Conservation (phyloP, 164 flowering plant genomes). For the Warburgia ugandensis region DNA sequence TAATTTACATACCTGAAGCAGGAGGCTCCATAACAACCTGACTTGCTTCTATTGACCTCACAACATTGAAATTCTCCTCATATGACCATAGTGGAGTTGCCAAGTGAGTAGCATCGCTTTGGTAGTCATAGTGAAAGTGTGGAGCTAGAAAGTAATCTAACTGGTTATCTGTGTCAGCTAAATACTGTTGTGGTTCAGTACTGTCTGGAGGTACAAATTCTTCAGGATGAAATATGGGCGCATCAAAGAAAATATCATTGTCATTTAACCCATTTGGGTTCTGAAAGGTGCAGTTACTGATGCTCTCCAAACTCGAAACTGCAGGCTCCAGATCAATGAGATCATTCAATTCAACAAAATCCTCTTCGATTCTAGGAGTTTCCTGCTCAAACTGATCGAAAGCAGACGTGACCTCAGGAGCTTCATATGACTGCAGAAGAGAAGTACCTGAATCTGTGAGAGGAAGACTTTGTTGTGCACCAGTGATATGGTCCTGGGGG, state of each 20-base stretch:
- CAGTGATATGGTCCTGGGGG: slow-evolving; percentile 12
- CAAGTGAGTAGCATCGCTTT: not conserved
- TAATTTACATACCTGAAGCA: slow-evolving; percentile 44
- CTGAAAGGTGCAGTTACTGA: slow-evolving; percentile 13
- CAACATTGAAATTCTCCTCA: slow-evolving; percentile 20
- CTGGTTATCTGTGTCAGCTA: slow-evolving; percentile 22
- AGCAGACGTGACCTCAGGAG: slow-evolving; percentile 39
- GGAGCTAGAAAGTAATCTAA: slow-evolving; percentile 19
- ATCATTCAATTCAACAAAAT: slow-evolving; percentile 77
- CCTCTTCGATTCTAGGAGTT: slow-evolving; percentile 22
- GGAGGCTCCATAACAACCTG: slow-evolving; percentile 12
- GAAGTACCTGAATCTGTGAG: slow-evolving; percentile 21
- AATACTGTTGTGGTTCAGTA: no score
- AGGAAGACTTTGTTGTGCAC: not conserved
- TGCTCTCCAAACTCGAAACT: slow-evolving; percentile 4
- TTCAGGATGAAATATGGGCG: slow-evolving; percentile 33
- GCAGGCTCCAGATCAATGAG: slow-evolving; percentile 41
- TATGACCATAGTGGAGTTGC: slow-evolving; percentile 30
- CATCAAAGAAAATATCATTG: slow-evolving; percentile 55
- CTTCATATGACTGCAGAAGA: slow-evolving; percentile 21
- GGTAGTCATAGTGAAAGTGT: slow-evolving; percentile 11
- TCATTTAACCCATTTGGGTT: slow-evolving; percentile 30
- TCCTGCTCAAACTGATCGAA: slow-evolving; percentile 11
- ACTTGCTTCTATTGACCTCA: slow-evolving; percentile 18
- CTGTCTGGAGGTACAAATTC: no score